Evolutionary conservation across 1,284 basidiomycete genomes (phyloP).

Genomic region (Xerocomus subilludens): DNA sequence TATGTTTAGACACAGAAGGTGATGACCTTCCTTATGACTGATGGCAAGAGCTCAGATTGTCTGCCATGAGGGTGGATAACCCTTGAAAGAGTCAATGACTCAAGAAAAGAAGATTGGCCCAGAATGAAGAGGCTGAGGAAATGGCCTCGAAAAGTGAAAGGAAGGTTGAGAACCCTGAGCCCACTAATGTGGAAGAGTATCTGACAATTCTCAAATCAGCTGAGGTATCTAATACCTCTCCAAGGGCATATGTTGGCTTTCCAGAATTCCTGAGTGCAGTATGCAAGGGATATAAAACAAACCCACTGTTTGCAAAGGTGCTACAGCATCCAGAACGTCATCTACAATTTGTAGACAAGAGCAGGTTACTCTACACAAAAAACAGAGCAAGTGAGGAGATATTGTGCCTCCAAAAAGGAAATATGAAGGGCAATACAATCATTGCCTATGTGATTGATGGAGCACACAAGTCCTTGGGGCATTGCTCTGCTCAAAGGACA

Average conservation of each 20-base stretch:
- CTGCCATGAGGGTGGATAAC: not conserved
- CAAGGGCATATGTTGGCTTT: not conserved
- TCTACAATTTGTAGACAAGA: not conserved
- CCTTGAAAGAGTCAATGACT: too few species aligned
- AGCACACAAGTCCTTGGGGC: conserved; percentile 44
- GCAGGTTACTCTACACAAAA: not conserved
- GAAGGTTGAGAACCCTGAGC: not conserved
- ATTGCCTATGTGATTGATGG: not conserved
- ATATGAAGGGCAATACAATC: not conserved
- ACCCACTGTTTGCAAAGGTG: not conserved
- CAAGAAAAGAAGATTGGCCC: too few species aligned
- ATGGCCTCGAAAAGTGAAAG: too few species aligned
- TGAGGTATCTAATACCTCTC: not conserved
- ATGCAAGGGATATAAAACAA: not conserved
- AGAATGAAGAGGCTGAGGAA: too few species aligned
- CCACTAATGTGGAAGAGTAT: not conserved
- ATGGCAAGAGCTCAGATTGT: not conserved
- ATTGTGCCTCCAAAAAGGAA: not conserved
- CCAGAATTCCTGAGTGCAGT: not conserved
- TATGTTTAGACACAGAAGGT: too few species aligned
- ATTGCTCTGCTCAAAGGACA: conserved; percentile 11
- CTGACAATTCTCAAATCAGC: not conserved
- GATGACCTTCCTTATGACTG: too few species aligned
- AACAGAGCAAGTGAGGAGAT: not conserved
- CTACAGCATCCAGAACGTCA: not conserved